Percentiles rank a stretch among this genome's conserved stretches.
phyloP scores from a whole-genome alignment of 306 rosid species.

The Luffa aegyptiaca region DNA sequence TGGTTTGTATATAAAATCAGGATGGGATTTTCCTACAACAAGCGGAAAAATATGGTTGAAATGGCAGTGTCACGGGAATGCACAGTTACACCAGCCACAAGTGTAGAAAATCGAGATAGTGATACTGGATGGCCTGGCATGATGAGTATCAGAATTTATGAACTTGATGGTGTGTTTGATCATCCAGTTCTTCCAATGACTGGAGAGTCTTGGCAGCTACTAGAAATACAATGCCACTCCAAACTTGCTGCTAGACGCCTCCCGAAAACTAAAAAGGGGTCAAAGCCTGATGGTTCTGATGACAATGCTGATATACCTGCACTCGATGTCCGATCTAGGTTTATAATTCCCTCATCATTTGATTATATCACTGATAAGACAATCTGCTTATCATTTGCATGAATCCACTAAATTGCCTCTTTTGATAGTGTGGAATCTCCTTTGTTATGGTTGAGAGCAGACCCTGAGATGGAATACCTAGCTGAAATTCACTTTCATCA shows the following conservation, averaged over 20 bases:
- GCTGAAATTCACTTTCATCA: constrained; percentile 85
- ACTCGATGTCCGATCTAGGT: constrained; percentile 75
- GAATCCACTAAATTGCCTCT: constrained; percentile 5
- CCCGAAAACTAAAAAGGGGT: constrained; percentile 78
- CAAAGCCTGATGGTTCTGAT: constrained; percentile 85
- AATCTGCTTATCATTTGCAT: constrained; percentile 13
- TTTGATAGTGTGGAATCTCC: constrained; percentile 75
- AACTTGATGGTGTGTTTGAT: constrained; percentile 93
- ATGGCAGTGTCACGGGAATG: constrained; percentile 89
- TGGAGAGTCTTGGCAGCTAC: constrained; percentile 82
- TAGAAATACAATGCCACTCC: constrained; percentile 93
- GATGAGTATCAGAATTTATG: constrained; percentile 95
- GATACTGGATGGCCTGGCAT: constrained; percentile 97
- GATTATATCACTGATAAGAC: background rate
- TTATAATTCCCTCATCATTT: background rate
- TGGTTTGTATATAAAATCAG: constrained; percentile 28
- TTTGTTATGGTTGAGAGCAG: constrained; percentile 91
- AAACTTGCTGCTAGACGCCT: constrained; percentile 87
- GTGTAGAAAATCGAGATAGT: constrained; percentile 64
- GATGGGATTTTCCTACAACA: constrained; percentile 94
- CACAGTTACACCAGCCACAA: constrained; percentile 50
- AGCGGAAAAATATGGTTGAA: constrained; percentile 90
- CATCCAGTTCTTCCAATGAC: constrained; percentile 97
- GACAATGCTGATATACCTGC: constrained; percentile 80
- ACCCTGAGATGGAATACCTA: constrained; percentile 98